A percentile compares a stretch with the other conserved stretches of the same genome.
Evolutionary conservation across 257 asterid species (phyloP).

Genomic region (Schizonepeta tenuifolia): DNA sequence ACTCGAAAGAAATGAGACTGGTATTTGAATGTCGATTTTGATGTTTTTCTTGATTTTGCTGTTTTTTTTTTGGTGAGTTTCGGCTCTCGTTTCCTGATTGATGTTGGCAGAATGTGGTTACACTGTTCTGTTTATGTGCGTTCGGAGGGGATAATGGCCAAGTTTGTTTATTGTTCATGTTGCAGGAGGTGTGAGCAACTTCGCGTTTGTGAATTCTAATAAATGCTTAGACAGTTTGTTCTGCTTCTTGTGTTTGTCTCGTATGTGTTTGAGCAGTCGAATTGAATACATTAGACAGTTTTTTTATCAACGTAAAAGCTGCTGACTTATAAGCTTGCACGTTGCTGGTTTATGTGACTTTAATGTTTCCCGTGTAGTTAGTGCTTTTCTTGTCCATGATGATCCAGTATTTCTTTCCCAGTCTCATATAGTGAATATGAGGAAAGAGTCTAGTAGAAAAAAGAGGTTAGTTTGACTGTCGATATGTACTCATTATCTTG

Average conservation of each 20-base stretch:
- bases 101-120: not conserved
- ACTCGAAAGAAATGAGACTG: not conserved
- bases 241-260: constrained; percentile 1
- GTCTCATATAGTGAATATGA: constrained; percentile 16
- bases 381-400: no score
- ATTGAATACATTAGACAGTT: no score
- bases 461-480: not conserved
- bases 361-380: no score
- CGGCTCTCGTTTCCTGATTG: not conserved
- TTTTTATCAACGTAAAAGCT: not conserved
- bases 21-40: not conserved
- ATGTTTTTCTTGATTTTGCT: no score
- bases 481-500: not conserved
- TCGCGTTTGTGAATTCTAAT: not conserved
- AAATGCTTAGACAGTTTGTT: not conserved
- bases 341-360: constrained; percentile 6
- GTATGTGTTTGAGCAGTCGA: constrained; percentile 2
- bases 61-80: not conserved
- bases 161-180: not conserved
- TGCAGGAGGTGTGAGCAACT: constrained; percentile 20
- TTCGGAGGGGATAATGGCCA: not conserved
- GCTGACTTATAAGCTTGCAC: constrained; percentile 12
- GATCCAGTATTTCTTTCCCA: not conserved
- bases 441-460: constrained; percentile 10
- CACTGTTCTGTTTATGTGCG: not conserved